phyloP scores from a whole-genome alignment of 768 basidiomycete species.

The Infundibulicybe gibba region DNA sequence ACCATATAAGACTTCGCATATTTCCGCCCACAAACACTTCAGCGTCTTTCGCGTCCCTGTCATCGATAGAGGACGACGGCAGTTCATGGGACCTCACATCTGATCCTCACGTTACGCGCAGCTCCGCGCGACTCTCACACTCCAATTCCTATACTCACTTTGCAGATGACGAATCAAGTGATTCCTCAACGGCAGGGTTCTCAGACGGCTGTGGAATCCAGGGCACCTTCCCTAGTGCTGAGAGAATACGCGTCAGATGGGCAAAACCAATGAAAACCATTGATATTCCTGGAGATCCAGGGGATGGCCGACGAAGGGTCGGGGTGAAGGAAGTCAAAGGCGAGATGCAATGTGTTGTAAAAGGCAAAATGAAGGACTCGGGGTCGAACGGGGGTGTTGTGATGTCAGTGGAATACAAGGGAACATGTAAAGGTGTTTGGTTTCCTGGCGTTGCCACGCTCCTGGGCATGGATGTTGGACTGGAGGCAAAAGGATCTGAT shows the following conservation, averaged over 20 bases:
- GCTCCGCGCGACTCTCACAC: slow-evolving; percentile 43
- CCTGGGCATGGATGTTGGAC: slow-evolving; percentile 71
- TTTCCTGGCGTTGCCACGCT: slow-evolving; percentile 81
- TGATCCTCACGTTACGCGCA: slow-evolving; percentile 71
- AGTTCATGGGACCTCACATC: slow-evolving; percentile 73
- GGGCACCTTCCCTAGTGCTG: slow-evolving; percentile 76
- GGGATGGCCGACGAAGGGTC: slow-evolving; percentile 60
- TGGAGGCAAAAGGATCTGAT: slow-evolving; percentile 67
- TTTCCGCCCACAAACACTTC: slow-evolving; percentile 56
- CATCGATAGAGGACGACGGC: slow-evolving; percentile 69
- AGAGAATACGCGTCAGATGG: slow-evolving; percentile 76
- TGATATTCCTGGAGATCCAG: slow-evolving; percentile 34
- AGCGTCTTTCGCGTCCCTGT: slow-evolving; percentile 68
- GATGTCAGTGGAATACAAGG: slow-evolving; percentile 69
- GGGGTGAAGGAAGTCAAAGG: slow-evolving; percentile 67
- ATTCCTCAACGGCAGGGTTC: slow-evolving; percentile 54
- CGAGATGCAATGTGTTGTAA: slow-evolving; percentile 59
- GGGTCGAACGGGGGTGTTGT: slow-evolving; percentile 46
- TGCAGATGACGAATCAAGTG: slow-evolving; percentile 81
- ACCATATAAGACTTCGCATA: slow-evolving; percentile 70
- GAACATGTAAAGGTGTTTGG: slow-evolving; percentile 74
- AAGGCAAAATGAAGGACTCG: slow-evolving; percentile 41
- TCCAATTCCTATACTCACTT: slow-evolving; percentile 63
- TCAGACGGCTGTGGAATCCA: slow-evolving; percentile 66
- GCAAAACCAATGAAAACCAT: slow-evolving; percentile 56